Percentiles rank a stretch among this genome's conserved stretches.
Evolutionary conservation across 1,284 basidiomycete genomes (phyloP).

Genomic region (Neotropicomus parvogracilis): DNA sequence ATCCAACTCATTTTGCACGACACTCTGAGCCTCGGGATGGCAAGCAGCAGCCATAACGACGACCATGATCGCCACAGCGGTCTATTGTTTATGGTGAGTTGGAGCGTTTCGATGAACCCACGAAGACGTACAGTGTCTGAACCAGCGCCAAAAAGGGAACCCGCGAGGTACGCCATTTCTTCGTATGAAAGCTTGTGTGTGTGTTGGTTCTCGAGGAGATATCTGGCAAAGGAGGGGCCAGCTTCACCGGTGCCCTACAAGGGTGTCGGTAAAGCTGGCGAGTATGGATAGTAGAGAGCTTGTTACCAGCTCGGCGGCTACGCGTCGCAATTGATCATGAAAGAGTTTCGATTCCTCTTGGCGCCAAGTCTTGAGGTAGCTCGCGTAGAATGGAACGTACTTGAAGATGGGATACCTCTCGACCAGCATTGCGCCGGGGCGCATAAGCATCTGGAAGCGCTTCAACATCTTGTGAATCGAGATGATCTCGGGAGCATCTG

Average conservation of each 20-base stretch:
- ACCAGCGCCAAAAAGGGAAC: slow-evolving; percentile 43
- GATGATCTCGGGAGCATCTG: slow-evolving; percentile 41
- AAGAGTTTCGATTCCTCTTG: slow-evolving; percentile 44
- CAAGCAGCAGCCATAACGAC: slow-evolving; percentile 50
- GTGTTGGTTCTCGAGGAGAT: slow-evolving; percentile 32
- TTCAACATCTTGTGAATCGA: slow-evolving; percentile 36
- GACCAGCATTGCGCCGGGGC: slow-evolving; percentile 38
- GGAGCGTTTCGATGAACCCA: not conserved
- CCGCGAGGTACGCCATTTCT: slow-evolving; percentile 41
- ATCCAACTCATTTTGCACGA: slow-evolving; percentile 48
- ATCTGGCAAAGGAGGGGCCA: slow-evolving; percentile 30
- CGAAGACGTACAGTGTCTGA: slow-evolving; percentile 38
- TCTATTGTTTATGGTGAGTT: slow-evolving; percentile 27
- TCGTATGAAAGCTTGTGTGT: slow-evolving; percentile 28
- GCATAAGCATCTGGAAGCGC: slow-evolving; percentile 38
- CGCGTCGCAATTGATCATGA: slow-evolving; percentile 35
- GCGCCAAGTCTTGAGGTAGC: slow-evolving; percentile 36
- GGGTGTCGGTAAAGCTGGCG: not conserved
- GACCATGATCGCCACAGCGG: slow-evolving; percentile 41
- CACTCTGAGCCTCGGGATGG: slow-evolving; percentile 38
- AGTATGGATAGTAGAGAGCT: too few species aligned
- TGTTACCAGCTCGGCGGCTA: slow-evolving; percentile 35
- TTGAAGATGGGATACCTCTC: slow-evolving; percentile 41
- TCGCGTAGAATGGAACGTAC: slow-evolving; percentile 38
- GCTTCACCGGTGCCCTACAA: slow-evolving; percentile 20